Evolutionary conservation across 495 filamentous ascomycete genomes (phyloP).

Genomic region (Podospora pseudocomata): DNA sequence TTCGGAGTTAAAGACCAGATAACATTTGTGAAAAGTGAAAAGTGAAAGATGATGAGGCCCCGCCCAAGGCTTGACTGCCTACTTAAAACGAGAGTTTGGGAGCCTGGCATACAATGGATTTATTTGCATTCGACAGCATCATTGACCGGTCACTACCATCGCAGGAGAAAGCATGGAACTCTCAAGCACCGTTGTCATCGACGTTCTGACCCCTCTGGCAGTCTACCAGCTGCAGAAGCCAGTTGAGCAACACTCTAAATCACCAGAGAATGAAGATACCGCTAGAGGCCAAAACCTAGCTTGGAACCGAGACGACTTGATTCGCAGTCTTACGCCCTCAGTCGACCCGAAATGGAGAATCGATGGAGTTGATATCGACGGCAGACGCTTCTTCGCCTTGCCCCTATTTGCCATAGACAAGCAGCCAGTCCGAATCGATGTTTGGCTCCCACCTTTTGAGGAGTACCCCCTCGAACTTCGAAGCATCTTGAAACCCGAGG

Average conservation of each 20-base stretch:
- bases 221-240: slow-evolving; percentile 15
- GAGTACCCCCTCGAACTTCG: slow-evolving; percentile 28
- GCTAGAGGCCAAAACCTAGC: slow-evolving; percentile 27
- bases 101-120: background rate
- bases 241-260: background rate
- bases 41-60: background rate
- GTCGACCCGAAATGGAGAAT: slow-evolving; percentile 32
- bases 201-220: slow-evolving; percentile 28
- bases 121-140: background rate
- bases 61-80: background rate
- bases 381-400: slow-evolving; percentile 36
- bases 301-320: slow-evolving; percentile 39
- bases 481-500: slow-evolving; percentile 31
- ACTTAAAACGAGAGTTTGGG: background rate
- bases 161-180: slow-evolving; percentile 25
- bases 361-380: slow-evolving; percentile 35
- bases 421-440: slow-evolving; percentile 40
- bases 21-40: background rate
- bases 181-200: slow-evolving; percentile 21
- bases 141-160: background rate
- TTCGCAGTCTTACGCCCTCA: slow-evolving; percentile 35
- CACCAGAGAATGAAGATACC: background rate
- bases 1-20: background rate
- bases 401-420: slow-evolving; percentile 32
- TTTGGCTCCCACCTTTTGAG: slow-evolving; percentile 36